These are phyloP conservation scores for Citrus reticulata DNA, from an alignment of 345 rosid genomes.

Conservation along the genomic window DNA sequence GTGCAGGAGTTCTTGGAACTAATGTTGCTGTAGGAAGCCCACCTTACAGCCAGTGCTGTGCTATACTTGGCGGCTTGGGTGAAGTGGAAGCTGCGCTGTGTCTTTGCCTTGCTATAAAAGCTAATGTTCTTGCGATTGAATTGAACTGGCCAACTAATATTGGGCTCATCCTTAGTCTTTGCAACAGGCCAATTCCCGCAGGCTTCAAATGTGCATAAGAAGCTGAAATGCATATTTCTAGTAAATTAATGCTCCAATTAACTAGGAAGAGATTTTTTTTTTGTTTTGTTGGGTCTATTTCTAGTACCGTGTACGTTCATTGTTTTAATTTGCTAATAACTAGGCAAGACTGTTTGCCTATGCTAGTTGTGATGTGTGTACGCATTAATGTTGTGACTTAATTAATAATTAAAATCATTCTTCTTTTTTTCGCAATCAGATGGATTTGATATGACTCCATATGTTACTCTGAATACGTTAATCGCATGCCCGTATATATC, in stretches of 20 bases:
- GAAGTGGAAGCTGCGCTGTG: slow-evolving; percentile 56
- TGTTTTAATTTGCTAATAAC: slow-evolving; percentile 5
- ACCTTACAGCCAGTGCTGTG: slow-evolving; percentile 40
- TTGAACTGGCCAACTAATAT: slow-evolving; percentile 39
- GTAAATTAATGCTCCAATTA: too few relatives aligned
- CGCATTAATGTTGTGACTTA: background rate
- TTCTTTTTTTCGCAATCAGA: background rate
- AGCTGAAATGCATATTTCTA: background rate
- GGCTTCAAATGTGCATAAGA: slow-evolving; percentile 42
- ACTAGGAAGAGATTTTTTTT: background rate
- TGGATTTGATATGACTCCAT: background rate
- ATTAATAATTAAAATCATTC: background rate
- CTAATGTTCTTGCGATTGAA: slow-evolving; percentile 47
- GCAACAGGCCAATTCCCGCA: slow-evolving; percentile 39
- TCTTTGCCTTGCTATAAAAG: slow-evolving; percentile 60
- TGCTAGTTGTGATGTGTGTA: background rate
- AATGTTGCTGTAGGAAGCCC: slow-evolving; percentile 31
- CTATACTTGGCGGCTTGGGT: slow-evolving; percentile 38
- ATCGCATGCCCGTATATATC: background rate
- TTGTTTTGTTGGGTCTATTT: too few relatives aligned
- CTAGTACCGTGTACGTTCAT: background rate
- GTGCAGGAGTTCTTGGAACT: slow-evolving; percentile 47
- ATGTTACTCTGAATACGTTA: too few relatives aligned
- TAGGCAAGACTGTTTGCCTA: slow-evolving; percentile 14
- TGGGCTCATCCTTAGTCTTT: slow-evolving; percentile 37